These are phyloP conservation scores for Rubus parviflorus DNA, from an alignment of 306 rosid genomes.

Conservation along the genomic window DNA sequence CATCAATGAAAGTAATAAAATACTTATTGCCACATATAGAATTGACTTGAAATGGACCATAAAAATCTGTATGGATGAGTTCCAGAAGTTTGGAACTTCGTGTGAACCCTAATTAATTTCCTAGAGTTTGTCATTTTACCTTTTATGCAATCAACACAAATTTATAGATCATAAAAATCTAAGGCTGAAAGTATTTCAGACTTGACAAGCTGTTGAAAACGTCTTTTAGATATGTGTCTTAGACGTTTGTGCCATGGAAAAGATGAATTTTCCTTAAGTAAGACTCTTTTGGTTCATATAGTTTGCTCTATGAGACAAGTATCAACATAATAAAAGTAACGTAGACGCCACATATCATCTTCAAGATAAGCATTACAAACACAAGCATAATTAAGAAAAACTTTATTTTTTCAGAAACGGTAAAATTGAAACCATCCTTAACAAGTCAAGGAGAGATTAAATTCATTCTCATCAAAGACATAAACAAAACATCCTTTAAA, in stretches of 20 bases:
- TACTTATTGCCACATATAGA: background rate
- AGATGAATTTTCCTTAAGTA: background rate
- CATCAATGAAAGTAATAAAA: background rate
- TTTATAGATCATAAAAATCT: background rate
- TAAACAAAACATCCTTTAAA: background rate
- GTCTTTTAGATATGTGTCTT: conserved; percentile 2
- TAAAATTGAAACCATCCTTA: background rate
- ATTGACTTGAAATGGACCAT: background rate
- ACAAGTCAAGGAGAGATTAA: background rate
- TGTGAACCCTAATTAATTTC: background rate
- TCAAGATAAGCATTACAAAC: background rate
- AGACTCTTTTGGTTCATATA: too few relatives aligned
- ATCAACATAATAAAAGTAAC: background rate
- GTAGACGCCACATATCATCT: background rate
- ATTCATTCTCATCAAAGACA: background rate
- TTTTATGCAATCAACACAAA: background rate
- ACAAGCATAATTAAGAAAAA: background rate
- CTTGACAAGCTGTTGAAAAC: background rate
- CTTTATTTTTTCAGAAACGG: background rate
- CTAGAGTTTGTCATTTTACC: background rate
- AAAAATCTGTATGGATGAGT: background rate
- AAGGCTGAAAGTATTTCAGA: background rate
- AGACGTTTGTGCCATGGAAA: background rate
- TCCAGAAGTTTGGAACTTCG: background rate
- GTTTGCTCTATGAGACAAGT: too few relatives aligned